Evolutionary conservation across 1,284 basidiomycete species (phyloP).

Genomic region (Thecaphora frezii): DNA sequence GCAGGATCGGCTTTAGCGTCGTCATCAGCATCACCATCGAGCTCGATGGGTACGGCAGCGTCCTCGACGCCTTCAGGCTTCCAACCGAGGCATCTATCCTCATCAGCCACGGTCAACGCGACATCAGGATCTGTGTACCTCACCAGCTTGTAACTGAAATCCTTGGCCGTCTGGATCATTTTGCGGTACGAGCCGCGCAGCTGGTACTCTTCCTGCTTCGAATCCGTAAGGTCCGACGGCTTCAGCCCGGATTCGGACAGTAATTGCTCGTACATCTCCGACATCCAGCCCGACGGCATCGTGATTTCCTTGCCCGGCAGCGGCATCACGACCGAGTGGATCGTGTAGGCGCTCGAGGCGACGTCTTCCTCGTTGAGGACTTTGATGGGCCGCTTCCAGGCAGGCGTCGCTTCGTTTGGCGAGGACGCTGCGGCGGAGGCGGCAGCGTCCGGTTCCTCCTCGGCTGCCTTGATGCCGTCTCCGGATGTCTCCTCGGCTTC

Average conservation of each 20-base stretch:
- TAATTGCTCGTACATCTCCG: constrained; percentile 78
- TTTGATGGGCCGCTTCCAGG: constrained; percentile 68
- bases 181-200: constrained; percentile 89
- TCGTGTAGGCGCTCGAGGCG: constrained; percentile 68
- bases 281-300: constrained; percentile 79
- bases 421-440: constrained; percentile 7
- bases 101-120: constrained; percentile 86
- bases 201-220: constrained; percentile 74
- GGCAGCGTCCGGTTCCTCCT: constrained; percentile 11
- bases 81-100: constrained; percentile 72
- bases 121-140: constrained; percentile 91
- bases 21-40: neutral
- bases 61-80: neutral
- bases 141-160: constrained; percentile 77
- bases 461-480: neutral
- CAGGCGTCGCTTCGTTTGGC: constrained; percentile 13
- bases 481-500: constrained; percentile 1
- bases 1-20: neutral
- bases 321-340: constrained; percentile 94
- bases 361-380: constrained; percentile 75
- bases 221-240: constrained; percentile 71
- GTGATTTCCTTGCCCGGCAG: constrained; percentile 88
- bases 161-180: constrained; percentile 79
- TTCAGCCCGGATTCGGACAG: constrained; percentile 82
- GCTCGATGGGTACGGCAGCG: neutral